Evolutionary conservation across 2,329 filamentous ascomycete species (phyloP).

Genomic region (Graphiopsis chlorocephala): DNA sequence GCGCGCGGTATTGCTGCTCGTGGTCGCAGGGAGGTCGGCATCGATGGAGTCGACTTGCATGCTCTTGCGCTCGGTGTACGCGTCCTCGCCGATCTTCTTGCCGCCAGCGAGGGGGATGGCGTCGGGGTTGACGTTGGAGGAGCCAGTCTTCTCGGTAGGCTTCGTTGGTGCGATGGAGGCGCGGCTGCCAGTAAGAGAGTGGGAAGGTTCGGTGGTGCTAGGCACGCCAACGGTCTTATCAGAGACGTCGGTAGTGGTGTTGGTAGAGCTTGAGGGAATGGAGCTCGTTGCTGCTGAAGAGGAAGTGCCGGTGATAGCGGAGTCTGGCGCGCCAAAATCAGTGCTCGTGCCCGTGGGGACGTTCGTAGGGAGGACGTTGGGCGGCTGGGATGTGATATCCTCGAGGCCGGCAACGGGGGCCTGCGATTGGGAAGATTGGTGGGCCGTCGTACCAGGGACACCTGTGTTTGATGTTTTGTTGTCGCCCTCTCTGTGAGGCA

Average conservation of each 20-base stretch:
- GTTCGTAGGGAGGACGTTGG: constrained; percentile 8
- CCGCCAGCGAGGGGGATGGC: constrained; percentile 22
- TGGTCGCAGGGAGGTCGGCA: background rate
- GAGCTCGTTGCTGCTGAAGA: background rate
- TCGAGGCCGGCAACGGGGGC: background rate
- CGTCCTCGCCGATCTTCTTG: constrained; percentile 15
- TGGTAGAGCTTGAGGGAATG: background rate
- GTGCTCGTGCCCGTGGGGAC: constrained; percentile 10
- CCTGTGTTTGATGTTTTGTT: background rate
- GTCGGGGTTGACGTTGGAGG: constrained; percentile 16
- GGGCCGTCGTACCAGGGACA: background rate
- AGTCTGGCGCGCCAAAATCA: constrained; percentile 3
- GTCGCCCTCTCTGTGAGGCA: constrained; percentile 7
- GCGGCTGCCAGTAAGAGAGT: constrained; percentile 11
- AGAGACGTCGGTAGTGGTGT: background rate
- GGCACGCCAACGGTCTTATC: background rate
- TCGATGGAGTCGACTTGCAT: background rate
- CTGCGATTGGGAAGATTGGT: background rate
- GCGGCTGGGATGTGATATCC: constrained; percentile 5
- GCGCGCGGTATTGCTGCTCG: constrained; percentile 3
- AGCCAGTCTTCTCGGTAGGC: constrained; percentile 8
- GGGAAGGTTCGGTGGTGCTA: background rate
- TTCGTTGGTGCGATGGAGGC: constrained; percentile 6
- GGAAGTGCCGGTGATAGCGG: background rate
- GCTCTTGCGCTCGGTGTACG: constrained; percentile 14